These are phyloP conservation scores for Triticum turgidum DNA, from an alignment of 176 grass and related monocot genomes.

Conservation along the genomic window DNA sequence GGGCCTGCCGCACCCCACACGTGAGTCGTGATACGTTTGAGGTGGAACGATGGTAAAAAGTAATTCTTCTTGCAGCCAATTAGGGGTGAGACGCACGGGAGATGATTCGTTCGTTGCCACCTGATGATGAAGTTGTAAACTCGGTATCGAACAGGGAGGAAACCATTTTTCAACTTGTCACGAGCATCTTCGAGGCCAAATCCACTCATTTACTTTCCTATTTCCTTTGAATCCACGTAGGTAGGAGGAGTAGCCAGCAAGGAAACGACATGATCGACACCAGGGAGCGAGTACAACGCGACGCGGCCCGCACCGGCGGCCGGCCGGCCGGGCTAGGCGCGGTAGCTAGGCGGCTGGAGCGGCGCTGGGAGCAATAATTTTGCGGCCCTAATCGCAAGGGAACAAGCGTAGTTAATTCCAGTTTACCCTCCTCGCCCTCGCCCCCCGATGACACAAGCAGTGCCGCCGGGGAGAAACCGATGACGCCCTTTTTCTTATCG, in stretches of 20 bases:
- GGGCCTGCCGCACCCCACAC: neutral
- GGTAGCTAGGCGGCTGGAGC: slow-evolving; percentile 24
- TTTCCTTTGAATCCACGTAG: too few species aligned
- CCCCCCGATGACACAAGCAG: neutral
- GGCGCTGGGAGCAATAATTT: slow-evolving; percentile 31
- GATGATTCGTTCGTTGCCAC: neutral
- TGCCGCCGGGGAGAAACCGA: neutral
- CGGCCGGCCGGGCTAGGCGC: neutral
- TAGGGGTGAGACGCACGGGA: neutral
- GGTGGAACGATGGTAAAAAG: neutral
- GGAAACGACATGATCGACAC: slow-evolving; percentile 5
- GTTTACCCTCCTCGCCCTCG: neutral
- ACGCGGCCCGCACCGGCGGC: neutral
- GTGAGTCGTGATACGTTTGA: neutral
- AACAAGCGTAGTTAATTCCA: slow-evolving; percentile 31
- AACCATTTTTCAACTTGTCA: neutral
- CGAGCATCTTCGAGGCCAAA: too few species aligned
- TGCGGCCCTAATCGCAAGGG: slow-evolving; percentile 25
- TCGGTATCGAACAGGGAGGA: neutral
- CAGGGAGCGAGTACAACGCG: neutral
- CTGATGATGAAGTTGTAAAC: neutral
- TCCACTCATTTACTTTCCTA: too few species aligned
- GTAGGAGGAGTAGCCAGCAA: neutral
- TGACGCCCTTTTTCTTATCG: neutral
- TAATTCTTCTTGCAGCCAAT: neutral